Conservation (phyloP, 768 basidiomycete genomes). For the Hypsizygus marmoreus region DNA sequence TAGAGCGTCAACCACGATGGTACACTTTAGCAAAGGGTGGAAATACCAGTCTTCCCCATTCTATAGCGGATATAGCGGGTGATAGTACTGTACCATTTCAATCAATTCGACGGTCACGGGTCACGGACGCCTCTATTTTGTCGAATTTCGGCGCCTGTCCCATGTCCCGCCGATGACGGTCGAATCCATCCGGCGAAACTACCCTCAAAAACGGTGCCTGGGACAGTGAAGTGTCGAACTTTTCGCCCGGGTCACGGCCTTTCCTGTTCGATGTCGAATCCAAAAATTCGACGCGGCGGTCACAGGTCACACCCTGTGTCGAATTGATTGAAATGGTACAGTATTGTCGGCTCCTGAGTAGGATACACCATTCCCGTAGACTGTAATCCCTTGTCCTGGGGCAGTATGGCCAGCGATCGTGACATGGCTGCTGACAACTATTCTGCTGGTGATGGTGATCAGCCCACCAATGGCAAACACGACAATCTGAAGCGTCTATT, state of each 20-base stretch:
- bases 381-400: constrained; percentile 39
- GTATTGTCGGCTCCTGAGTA: constrained; percentile 32
- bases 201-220: no score
- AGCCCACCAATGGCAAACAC: constrained; percentile 36
- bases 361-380: constrained; percentile 35
- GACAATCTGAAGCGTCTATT: constrained; percentile 23
- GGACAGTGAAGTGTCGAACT: no score
- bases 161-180: no score
- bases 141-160: no score
- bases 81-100: no score
- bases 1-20: neutral
- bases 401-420: constrained; percentile 38
- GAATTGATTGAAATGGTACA: no score
- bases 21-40: neutral
- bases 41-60: constrained; percentile 31
- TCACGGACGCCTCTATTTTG: no score
- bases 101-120: no score
- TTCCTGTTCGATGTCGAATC: constrained; percentile 29
- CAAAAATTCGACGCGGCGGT: no score
- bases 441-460: constrained; percentile 30
- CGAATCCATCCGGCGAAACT: no score
- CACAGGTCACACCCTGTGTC: no score
- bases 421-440: constrained; percentile 32
- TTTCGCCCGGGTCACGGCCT: no score
- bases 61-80: constrained; percentile 21